phyloP scores from a whole-genome alignment of 805 yeast genomes.

The Barnettozyma botsteinii region DNA sequence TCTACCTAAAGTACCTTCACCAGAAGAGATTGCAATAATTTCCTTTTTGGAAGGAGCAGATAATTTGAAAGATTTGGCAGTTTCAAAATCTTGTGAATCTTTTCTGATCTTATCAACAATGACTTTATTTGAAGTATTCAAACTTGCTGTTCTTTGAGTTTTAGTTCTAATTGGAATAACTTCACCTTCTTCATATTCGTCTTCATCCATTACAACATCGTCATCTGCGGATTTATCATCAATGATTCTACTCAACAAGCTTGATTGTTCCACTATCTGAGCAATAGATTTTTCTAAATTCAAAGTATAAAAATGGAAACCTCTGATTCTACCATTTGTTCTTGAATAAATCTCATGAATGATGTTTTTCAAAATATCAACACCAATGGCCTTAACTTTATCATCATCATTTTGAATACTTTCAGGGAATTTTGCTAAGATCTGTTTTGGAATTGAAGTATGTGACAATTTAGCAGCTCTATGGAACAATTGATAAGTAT shows the following conservation, averaged over 20 bases:
- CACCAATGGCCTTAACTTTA: constrained; percentile 75
- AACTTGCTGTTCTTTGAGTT: constrained; percentile 18
- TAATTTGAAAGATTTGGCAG: constrained; percentile 20
- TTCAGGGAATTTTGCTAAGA: constrained; percentile 50
- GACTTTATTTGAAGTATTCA: constrained; percentile 37
- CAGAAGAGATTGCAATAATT: constrained; percentile 72
- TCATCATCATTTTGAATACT: constrained; percentile 65
- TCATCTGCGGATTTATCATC: constrained; percentile 37
- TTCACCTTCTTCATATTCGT: constrained; percentile 7
- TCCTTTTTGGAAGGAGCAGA: constrained; percentile 43
- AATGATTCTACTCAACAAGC: constrained; percentile 44
- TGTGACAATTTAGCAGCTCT: constrained; percentile 88
- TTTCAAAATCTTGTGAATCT: constrained; percentile 23
- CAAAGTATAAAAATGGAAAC: constrained; percentile 89
- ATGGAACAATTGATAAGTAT: constrained; percentile 73
- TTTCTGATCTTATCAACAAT: constrained; percentile 28
- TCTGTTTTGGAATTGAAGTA: constrained; percentile 65
- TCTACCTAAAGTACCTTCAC: constrained; percentile 77
- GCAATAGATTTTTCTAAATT: constrained; percentile 92
- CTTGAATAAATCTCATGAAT: constrained; percentile 49
- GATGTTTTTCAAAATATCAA: constrained; percentile 61
- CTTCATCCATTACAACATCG: constrained; percentile 29
- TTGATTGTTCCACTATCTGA: constrained; percentile 62
- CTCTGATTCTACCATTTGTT: constrained; percentile 57
- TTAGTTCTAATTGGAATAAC: constrained; percentile 7